Evolutionary conservation across 768 basidiomycete genomes (phyloP).

Genomic region (Panellus pusillus): DNA sequence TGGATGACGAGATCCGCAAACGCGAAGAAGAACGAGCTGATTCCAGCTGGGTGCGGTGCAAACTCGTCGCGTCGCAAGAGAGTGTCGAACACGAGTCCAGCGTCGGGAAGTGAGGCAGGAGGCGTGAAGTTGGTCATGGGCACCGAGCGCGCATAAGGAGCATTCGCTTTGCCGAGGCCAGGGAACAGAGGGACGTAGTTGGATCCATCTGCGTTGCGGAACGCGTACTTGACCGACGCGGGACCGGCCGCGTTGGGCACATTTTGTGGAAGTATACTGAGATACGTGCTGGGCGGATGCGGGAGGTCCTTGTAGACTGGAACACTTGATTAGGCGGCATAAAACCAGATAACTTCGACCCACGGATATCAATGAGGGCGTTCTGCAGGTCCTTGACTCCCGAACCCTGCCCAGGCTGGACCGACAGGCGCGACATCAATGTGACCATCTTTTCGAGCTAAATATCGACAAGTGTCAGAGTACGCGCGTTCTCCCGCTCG

Average conservation of each 20-base stretch:
- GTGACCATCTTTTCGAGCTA: constrained; percentile 66
- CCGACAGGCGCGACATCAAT: constrained; percentile 53
- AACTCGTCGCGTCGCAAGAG: constrained; percentile 57
- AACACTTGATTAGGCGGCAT: constrained; percentile 13
- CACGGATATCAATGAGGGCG: constrained; percentile 55
- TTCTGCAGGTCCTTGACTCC: constrained; percentile 45
- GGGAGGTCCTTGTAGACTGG: constrained; percentile 80
- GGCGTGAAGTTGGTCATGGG: constrained; percentile 46
- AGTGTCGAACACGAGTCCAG: constrained; percentile 69
- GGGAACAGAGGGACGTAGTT: constrained; percentile 58
- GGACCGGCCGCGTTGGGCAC: constrained; percentile 11
- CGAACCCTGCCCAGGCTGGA: constrained; percentile 17
- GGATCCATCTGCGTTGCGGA: constrained; percentile 59
- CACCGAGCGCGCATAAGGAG: constrained; percentile 70
- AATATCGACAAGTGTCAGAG: constrained; percentile 5
- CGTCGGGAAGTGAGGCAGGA: constrained; percentile 54
- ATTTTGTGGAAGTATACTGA: constrained; percentile 29
- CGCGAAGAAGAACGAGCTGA: constrained; percentile 75
- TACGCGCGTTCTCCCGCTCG: not conserved
- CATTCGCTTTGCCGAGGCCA: constrained; percentile 56
- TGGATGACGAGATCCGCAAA: constrained; percentile 80
- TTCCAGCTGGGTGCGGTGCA: constrained; percentile 60
- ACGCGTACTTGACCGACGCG: constrained; percentile 44
- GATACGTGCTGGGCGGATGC: constrained; percentile 64
- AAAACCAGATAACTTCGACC: constrained; percentile 29